phyloP scores from a whole-genome alignment of 768 basidiomycete species.

The Fomitopsis serialis region DNA sequence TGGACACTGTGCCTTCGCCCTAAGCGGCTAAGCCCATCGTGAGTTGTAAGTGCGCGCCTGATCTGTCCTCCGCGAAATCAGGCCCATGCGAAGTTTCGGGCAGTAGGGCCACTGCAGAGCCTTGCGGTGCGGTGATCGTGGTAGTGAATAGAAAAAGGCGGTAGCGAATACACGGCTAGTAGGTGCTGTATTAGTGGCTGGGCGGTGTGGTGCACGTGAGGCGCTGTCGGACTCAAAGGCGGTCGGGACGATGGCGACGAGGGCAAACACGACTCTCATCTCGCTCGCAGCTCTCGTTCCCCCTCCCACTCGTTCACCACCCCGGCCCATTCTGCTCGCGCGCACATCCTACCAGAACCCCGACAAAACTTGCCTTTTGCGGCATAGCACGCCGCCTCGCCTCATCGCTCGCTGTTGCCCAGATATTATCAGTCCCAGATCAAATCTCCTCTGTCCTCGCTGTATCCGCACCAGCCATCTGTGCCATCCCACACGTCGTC shows the following conservation, averaged over 20 bases:
- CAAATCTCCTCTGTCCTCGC: not conserved
- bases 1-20: too few relatives aligned
- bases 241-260: not conserved
- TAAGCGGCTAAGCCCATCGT: too few relatives aligned
- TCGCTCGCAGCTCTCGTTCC: not conserved
- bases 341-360: not conserved
- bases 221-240: too few relatives aligned
- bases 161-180: too few relatives aligned
- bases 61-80: too few relatives aligned
- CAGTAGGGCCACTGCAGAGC: too few relatives aligned
- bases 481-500: not conserved
- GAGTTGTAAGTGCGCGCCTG: too few relatives aligned
- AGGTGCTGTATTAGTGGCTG: too few relatives aligned
- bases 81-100: too few relatives aligned
- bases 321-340: not conserved
- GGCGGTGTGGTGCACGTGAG: not conserved
- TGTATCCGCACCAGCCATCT: not conserved
- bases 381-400: slow-evolving; percentile 2
- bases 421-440: slow-evolving; percentile 1
- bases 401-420: slow-evolving; percentile 1
- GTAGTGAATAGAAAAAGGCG: too few relatives aligned
- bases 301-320: not conserved
- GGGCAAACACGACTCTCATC: not conserved
- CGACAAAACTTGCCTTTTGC: slow-evolving; percentile 4
- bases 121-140: too few relatives aligned